Conservation (phyloP, 805 yeast genomes). For the Candida nemodendra region DNA sequence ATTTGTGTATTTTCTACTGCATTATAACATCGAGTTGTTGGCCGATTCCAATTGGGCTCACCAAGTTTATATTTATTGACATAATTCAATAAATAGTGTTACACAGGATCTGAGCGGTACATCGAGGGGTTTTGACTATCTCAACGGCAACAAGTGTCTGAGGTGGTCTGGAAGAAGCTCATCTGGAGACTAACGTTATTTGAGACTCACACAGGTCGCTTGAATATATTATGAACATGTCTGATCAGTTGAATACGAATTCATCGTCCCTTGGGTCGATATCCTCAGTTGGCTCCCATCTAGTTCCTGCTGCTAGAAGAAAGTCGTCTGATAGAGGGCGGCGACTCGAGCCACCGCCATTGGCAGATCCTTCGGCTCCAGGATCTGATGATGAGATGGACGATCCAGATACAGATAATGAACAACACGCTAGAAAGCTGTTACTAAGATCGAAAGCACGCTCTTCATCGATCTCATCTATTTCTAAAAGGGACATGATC, state of each 20-base stretch:
- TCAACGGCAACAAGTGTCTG: no score
- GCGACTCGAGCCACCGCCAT: slow-evolving; percentile 3
- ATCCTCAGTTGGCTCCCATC: slow-evolving; percentile 18
- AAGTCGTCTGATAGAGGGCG: slow-evolving; percentile 5
- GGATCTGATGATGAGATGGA: slow-evolving; percentile 25
- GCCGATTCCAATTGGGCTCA: no score
- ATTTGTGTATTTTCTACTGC: neutral
- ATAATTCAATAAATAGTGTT: no score
- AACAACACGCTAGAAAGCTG: slow-evolving; percentile 29
- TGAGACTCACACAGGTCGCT: no score
- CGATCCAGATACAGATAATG: slow-evolving; percentile 35
- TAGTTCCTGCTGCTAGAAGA: slow-evolving; percentile 8
- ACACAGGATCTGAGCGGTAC: no score
- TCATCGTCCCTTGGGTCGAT: slow-evolving; percentile 22
- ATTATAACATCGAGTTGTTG: no score
- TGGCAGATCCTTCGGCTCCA: neutral
- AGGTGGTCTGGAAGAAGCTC: no score
- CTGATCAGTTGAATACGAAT: slow-evolving; percentile 18
- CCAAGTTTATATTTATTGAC: no score
- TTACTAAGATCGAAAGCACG: slow-evolving; percentile 29
- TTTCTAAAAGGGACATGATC: slow-evolving; percentile 7
- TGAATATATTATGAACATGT: slow-evolving; percentile 10
- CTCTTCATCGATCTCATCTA: slow-evolving; percentile 18
- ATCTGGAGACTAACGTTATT: no score
- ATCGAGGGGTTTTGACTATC: no score